phyloP scores from a whole-genome alignment of 345 rosid species.

The Durio zibethinus region DNA sequence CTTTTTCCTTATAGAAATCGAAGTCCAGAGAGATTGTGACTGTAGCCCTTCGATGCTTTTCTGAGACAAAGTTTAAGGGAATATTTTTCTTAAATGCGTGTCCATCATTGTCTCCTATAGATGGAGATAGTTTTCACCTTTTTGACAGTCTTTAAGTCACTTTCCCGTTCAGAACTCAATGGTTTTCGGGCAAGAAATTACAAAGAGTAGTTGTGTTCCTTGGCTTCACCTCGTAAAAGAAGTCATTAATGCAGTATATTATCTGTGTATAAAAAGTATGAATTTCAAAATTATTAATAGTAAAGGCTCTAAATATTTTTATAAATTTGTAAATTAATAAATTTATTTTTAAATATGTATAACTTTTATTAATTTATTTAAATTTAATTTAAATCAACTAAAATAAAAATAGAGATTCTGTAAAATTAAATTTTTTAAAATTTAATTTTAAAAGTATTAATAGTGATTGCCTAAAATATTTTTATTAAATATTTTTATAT shows the following conservation, averaged over 20 bases:
- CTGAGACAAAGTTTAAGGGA: constrained; percentile 22
- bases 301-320: too few relatives aligned
- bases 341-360: too few relatives aligned
- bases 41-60: not conserved
- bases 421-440: too few relatives aligned
- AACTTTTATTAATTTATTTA: too few relatives aligned
- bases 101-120: constrained; percentile 34
- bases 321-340: too few relatives aligned
- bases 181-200: constrained; percentile 1
- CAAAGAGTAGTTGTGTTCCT: not conserved
- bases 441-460: too few relatives aligned
- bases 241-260: not conserved
- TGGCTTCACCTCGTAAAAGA: not conserved
- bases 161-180: constrained; percentile 1
- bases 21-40: constrained; percentile 11
- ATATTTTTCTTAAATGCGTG: constrained; percentile 29
- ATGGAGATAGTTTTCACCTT: constrained; percentile 31
- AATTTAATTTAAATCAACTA: too few relatives aligned
- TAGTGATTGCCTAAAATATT: too few relatives aligned
- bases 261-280: too few relatives aligned
- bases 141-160: constrained; percentile 16
- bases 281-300: too few relatives aligned
- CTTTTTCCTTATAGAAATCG: not conserved
- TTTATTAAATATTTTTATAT: too few relatives aligned
- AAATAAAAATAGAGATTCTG: too few relatives aligned